These are phyloP conservation scores for Suillus paluster DNA, from an alignment of 768 basidiomycete species.

Conservation along the genomic window DNA sequence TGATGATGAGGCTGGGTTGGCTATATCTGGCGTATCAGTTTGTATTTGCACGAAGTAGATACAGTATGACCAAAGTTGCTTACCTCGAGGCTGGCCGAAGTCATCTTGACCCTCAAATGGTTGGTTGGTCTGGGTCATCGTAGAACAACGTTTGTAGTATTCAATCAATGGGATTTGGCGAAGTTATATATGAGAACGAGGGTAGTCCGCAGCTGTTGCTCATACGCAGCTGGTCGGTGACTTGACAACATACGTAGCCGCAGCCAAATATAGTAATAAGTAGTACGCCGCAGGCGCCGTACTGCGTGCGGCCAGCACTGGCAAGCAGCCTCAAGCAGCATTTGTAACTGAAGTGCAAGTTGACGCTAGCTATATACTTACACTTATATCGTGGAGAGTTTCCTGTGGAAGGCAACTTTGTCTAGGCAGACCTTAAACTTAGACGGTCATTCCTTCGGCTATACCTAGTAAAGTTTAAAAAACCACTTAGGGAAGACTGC, in stretches of 20 bases:
- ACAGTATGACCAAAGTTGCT: neutral
- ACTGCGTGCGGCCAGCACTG: too few species aligned
- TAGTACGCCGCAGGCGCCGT: too few species aligned
- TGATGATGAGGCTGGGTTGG: neutral
- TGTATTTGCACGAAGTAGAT: neutral
- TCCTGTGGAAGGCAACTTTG: too few species aligned
- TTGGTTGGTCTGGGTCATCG: neutral
- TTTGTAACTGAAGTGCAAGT: too few species aligned
- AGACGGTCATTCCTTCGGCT: too few species aligned
- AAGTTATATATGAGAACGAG: slow-evolving; percentile 1
- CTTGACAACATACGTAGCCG: too few species aligned
- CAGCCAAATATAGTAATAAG: neutral
- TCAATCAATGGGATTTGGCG: neutral
- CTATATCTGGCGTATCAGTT: slow-evolving; percentile 4
- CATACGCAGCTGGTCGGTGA: neutral
- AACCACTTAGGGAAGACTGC: too few species aligned
- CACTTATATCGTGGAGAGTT: too few species aligned
- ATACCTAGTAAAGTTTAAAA: too few species aligned
- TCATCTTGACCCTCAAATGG: neutral
- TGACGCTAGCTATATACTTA: too few species aligned
- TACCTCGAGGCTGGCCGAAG: slow-evolving; percentile 1
- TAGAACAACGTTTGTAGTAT: neutral
- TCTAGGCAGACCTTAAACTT: too few species aligned
- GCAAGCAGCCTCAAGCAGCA: too few species aligned
- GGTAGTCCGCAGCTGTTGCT: neutral